These are phyloP conservation scores for Golubevia sp. DNA, from an alignment of 1,284 basidiomycete genomes.

Conservation along the genomic window DNA sequence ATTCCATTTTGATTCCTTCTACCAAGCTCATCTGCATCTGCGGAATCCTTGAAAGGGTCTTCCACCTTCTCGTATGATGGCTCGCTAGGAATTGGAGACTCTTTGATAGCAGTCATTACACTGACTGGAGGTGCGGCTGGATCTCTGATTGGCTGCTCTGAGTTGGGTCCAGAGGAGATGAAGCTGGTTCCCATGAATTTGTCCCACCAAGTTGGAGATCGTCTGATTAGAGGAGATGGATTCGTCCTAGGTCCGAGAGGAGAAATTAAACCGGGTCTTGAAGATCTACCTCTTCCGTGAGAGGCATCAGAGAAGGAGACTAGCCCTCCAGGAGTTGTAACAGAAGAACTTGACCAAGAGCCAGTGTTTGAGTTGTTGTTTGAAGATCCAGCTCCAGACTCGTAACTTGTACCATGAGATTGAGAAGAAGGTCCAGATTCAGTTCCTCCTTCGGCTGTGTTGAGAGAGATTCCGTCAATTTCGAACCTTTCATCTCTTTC, in stretches of 20 bases:
- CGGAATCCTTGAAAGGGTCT: slow-evolving; percentile 9
- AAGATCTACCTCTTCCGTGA: slow-evolving; percentile 7
- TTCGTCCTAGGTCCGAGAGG: slow-evolving; percentile 3
- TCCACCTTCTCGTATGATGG: slow-evolving; percentile 7
- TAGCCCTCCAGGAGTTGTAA: slow-evolving; percentile 9
- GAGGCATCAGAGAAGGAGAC: slow-evolving; percentile 32
- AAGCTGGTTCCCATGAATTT: slow-evolving; percentile 38
- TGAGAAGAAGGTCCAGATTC: slow-evolving; percentile 1
- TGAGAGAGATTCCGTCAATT: background rate
- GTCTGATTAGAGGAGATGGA: slow-evolving; percentile 16
- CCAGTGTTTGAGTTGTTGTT: slow-evolving; percentile 18
- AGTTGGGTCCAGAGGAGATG: slow-evolving; percentile 28
- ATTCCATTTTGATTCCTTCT: background rate
- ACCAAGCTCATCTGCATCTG: slow-evolving; percentile 20
- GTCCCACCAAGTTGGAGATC: slow-evolving; percentile 49
- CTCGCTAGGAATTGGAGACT: slow-evolving; percentile 20
- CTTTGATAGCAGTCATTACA: slow-evolving; percentile 20
- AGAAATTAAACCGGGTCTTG: background rate
- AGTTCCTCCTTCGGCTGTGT: slow-evolving; percentile 1
- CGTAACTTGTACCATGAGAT: slow-evolving; percentile 4
- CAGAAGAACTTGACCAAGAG: slow-evolving; percentile 18
- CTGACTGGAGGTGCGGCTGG: slow-evolving; percentile 29
- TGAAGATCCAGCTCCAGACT: slow-evolving; percentile 22
- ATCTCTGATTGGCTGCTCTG: slow-evolving; percentile 38
- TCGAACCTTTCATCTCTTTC: slow-evolving; percentile 2